Conservation (phyloP, 352 stramenopile genomes). For the Aphanomyces stellatus region DNA sequence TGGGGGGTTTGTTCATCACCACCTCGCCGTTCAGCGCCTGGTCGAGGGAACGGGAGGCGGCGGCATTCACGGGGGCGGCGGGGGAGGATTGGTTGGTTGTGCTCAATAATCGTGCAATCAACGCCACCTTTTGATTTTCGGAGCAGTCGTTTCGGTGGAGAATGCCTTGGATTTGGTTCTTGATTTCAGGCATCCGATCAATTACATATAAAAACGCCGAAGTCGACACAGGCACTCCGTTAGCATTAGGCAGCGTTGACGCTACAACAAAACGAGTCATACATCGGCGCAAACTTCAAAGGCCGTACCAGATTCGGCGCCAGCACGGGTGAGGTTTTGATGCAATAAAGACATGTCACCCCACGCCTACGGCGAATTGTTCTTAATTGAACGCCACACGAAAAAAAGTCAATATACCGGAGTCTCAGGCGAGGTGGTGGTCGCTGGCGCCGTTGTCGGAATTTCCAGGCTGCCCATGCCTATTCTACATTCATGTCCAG, state of each 20-base stretch:
- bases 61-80: not conserved
- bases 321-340: slow-evolving; percentile 28
- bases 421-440: not conserved
- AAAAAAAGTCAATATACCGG: not conserved
- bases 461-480: not conserved
- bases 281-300: slow-evolving; percentile 21
- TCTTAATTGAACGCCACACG: not conserved
- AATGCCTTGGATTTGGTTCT: slow-evolving; percentile 86
- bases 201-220: slow-evolving; percentile 72
- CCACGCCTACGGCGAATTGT: slow-evolving; percentile 13
- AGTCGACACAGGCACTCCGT: slow-evolving; percentile 47
- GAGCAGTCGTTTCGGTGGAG: slow-evolving; percentile 75
- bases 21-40: too few species aligned
- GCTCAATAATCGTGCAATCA: slow-evolving; percentile 78
- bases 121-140: slow-evolving; percentile 82
- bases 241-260: not conserved
- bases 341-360: slow-evolving; percentile 25
- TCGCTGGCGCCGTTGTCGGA: not conserved
- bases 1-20: too few species aligned
- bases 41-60: not conserved
- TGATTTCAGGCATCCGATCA: slow-evolving; percentile 83
- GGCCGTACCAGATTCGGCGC: slow-evolving; percentile 23
- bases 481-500: slow-evolving; percentile 12
- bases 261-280: not conserved
- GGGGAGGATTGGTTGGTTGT: slow-evolving; percentile 39